phyloP scores from a whole-genome alignment of 805 yeast genomes.

The Candida orba region DNA sequence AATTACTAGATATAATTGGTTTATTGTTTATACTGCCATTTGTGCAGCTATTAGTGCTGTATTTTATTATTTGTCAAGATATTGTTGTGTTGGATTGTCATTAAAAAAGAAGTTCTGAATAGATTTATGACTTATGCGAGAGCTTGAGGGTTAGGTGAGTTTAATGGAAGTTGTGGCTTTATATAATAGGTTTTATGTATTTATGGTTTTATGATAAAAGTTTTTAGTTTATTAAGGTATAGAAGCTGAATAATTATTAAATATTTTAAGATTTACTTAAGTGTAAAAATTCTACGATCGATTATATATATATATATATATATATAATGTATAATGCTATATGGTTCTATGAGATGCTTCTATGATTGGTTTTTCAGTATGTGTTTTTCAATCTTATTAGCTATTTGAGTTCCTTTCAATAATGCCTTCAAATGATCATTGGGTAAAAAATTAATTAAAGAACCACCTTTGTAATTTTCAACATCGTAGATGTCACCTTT shows the following conservation, averaged over 20 bases:
- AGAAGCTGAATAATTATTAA: too few species aligned
- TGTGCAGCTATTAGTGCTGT: slow-evolving; percentile 32
- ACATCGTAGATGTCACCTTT: slow-evolving; percentile 9
- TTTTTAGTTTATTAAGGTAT: too few species aligned
- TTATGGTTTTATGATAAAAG: too few species aligned
- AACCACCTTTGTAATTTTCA: slow-evolving; percentile 3
- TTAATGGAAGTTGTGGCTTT: background rate
- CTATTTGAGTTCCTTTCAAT: slow-evolving; percentile 9
- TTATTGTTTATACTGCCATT: slow-evolving; percentile 28
- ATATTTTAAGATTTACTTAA: too few species aligned
- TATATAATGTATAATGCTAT: too few species aligned
- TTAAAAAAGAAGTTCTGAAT: background rate
- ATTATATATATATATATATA: too few species aligned
- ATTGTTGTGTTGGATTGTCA: slow-evolving; percentile 33
- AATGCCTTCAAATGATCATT: slow-evolving; percentile 13
- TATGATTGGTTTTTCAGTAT: background rate
- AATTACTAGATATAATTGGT: slow-evolving; percentile 27
- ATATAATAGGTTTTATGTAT: too few species aligned
- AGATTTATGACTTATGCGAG: background rate
- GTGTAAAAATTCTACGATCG: too few species aligned
- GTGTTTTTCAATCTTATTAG: background rate
- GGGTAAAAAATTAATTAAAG: slow-evolving; percentile 11
- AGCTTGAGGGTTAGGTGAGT: background rate
- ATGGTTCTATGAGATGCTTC: background rate
- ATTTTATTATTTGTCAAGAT: slow-evolving; percentile 38